Conservation (phyloP, 2,329 filamentous ascomycete species). For the Cordyceps javanica region DNA sequence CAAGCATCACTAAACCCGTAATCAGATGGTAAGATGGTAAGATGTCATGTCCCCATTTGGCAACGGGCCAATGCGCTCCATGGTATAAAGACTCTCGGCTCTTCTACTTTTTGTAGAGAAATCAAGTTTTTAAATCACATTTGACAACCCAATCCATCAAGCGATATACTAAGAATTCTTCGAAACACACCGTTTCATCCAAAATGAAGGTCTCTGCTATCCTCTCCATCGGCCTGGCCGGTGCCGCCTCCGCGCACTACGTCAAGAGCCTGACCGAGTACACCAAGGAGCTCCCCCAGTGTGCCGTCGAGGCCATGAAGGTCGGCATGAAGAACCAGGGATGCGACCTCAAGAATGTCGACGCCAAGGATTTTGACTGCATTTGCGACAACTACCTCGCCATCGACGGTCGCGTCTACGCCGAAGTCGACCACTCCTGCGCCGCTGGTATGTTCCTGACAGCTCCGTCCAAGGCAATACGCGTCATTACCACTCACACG, state of each 20-base stretch:
- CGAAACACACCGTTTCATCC: too few species aligned
- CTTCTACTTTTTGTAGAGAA: not conserved
- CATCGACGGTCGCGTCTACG: slow-evolving; percentile 8
- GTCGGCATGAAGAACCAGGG: slow-evolving; percentile 10
- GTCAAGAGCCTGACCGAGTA: slow-evolving; percentile 11
- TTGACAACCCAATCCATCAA: not conserved
- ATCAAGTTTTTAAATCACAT: not conserved
- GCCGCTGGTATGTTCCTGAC: not conserved
- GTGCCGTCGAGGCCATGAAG: slow-evolving; percentile 3
- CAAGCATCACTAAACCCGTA: not conserved
- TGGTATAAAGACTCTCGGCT: not conserved
- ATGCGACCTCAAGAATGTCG: not conserved
- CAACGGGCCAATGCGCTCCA: not conserved
- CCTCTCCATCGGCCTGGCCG: slow-evolving; percentile 2
- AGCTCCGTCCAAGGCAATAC: not conserved
- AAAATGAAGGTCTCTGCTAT: slow-evolving; percentile 9
- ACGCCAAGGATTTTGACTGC: slow-evolving; percentile 12
- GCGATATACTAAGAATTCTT: not conserved
- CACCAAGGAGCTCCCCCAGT: slow-evolving; percentile 6
- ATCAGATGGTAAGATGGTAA: not conserved
- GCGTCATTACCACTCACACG: not conserved
- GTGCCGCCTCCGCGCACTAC: not conserved
- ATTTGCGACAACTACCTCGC: slow-evolving; percentile 11
- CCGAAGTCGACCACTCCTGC: slow-evolving; percentile 5
- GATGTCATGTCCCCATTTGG: not conserved